These are phyloP conservation scores for Dendrothele bispora DNA, from an alignment of 768 basidiomycete species.

Conservation along the genomic window DNA sequence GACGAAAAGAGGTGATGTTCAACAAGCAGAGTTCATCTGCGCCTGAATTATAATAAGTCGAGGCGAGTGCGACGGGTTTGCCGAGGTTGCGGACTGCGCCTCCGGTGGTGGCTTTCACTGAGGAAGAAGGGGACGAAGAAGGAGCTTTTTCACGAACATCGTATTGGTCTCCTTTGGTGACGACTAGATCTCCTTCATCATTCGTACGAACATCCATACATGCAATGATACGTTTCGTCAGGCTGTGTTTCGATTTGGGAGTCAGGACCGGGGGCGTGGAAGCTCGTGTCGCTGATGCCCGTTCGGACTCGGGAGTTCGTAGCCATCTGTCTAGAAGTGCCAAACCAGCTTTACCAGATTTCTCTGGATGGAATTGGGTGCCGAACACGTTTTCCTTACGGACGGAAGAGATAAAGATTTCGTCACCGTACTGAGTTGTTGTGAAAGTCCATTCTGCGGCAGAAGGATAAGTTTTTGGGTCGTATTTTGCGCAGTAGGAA, in stretches of 20 bases:
- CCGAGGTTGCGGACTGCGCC: slow-evolving; percentile 94
- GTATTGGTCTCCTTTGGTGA: slow-evolving; percentile 99
- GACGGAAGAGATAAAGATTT: slow-evolving; percentile 85
- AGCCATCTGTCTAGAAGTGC: slow-evolving; percentile 82
- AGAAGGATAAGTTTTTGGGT: slow-evolving; percentile 49
- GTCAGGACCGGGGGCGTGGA: slow-evolving; percentile 28
- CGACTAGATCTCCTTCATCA: slow-evolving; percentile 94
- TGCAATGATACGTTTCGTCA: slow-evolving; percentile 94
- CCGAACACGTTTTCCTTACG: slow-evolving; percentile 85
- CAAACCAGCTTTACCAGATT: slow-evolving; percentile 88
- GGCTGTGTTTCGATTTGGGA: slow-evolving; percentile 51
- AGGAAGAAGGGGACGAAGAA: slow-evolving; percentile 19
- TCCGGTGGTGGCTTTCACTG: slow-evolving; percentile 48
- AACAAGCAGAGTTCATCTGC: slow-evolving; percentile 97
- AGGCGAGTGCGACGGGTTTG: slow-evolving; percentile 91
- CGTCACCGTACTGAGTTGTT: slow-evolving; percentile 91
- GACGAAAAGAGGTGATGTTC: slow-evolving; percentile 99
- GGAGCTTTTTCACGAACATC: slow-evolving; percentile 84
- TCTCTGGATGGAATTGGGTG: slow-evolving; percentile 98
- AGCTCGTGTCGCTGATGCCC: slow-evolving; percentile 24
- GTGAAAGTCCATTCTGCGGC: slow-evolving; percentile 79
- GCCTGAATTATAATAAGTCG: slow-evolving; percentile 80
- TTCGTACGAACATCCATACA: slow-evolving; percentile 98
- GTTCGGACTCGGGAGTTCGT: slow-evolving; percentile 45
- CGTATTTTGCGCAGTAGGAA: slow-evolving; percentile 85